Percentiles rank a stretch among this genome's conserved stretches.
phyloP scores from a whole-genome alignment of 768 basidiomycete genomes.

The Mycena indigotica region DNA sequence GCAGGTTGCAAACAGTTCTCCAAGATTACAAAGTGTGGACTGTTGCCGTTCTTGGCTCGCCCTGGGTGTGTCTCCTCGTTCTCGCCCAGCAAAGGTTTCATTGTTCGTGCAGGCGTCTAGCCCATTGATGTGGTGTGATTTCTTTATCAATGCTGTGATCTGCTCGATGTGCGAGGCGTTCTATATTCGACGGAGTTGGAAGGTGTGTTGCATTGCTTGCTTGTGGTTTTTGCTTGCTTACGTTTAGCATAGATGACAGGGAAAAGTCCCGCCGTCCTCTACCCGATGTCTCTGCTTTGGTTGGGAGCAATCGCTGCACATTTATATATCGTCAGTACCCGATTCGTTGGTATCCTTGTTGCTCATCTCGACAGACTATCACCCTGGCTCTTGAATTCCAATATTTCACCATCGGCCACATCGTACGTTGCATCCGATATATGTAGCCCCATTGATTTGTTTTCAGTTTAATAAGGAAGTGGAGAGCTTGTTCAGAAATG shows the following conservation, averaged over 20 bases:
- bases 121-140: slow-evolving; percentile 45
- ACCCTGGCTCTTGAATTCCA: slow-evolving; percentile 16
- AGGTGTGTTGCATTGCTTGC: slow-evolving; percentile 34
- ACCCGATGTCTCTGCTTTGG: slow-evolving; percentile 36
- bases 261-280: slow-evolving; percentile 38
- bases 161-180: slow-evolving; percentile 50
- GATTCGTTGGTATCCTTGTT: background rate
- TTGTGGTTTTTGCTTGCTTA: background rate
- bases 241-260: slow-evolving; percentile 40
- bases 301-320: slow-evolving; percentile 40
- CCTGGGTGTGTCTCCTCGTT: slow-evolving; percentile 35
- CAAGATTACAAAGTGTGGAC: slow-evolving; percentile 48
- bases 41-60: slow-evolving; percentile 31
- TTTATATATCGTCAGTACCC: slow-evolving; percentile 38
- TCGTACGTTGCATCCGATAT: background rate
- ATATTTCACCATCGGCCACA: slow-evolving; percentile 3
- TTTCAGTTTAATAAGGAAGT: background rate
- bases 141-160: slow-evolving; percentile 52
- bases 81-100: background rate
- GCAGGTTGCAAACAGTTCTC: slow-evolving; percentile 41
- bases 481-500: slow-evolving; percentile 32
- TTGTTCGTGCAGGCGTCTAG: slow-evolving; percentile 37
- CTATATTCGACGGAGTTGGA: slow-evolving; percentile 55
- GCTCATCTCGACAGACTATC: slow-evolving; percentile 2
- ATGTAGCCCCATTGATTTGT: background rate